Evolutionary conservation across 83 land plant genomes (phyloP), one percentile per base, ranked within the genome.

Genomic region (Thuja plicata): DNA sequence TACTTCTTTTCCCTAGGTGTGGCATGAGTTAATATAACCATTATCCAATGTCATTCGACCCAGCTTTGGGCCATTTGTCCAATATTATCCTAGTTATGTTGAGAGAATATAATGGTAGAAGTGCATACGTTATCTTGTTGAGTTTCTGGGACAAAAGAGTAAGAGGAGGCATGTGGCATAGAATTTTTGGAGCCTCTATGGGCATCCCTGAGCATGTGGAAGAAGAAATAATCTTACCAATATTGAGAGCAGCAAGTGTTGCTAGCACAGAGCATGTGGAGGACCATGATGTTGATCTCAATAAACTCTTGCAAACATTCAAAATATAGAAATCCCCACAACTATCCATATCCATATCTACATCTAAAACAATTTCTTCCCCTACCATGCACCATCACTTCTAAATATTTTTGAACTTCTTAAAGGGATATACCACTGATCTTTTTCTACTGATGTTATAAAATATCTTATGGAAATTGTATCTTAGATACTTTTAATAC

Each of bases 21-120:
- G 13, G 88, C 30, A 7, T 89, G 87, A 70, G 88, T 41, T 27
- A 71, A n/a, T n/a, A n/a, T n/a, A n/a, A 34, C 90, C 90, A 88
- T 48, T 90, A 71, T n/a, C 86, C 89, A 38, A 66, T 60, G 54
- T 91, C 92, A 41, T 90, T 87, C 21, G 82, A 88, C 41, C 90
- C 91, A 21, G 87, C 85, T 2, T 48, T 66, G 15, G 91, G 91
- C 91, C 91, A 88, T 38, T 82, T 90, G 48, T 57, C 73, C 45
- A 88, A 45, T 38, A 79, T 52, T 34, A 62, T 77, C 48, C 80
- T 77, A 79, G 77, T 3, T 52, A 83, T 57, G 48, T 85, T n/a
- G 4, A 89, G 76, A 38, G 90, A 89, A n/a, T 89, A 52, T 48
- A 89, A 41, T 37, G 90, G 88, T 41, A 89, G 89, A 13, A 83